These are phyloP conservation scores for Cladosporium halotolerans DNA, from an alignment of 2,329 filamentous ascomycete genomes.

Conservation along the genomic window DNA sequence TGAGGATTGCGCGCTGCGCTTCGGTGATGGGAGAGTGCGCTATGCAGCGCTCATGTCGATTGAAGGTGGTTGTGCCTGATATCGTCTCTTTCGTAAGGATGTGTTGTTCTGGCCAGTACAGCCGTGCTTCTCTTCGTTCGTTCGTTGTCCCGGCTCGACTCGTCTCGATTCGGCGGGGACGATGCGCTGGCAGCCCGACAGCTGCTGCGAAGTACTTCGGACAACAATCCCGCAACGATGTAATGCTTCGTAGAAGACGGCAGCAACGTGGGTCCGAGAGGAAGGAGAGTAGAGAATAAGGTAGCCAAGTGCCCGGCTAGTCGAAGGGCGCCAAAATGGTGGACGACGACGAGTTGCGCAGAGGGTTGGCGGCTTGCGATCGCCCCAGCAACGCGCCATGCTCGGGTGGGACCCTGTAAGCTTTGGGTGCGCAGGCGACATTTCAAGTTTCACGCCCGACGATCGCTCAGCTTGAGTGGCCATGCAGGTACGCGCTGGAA, in stretches of 20 bases:
- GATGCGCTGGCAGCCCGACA: constrained; percentile 4
- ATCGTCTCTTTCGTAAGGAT: not conserved
- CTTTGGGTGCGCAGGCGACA: not conserved
- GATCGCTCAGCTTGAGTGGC: not conserved
- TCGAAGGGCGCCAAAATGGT: not conserved
- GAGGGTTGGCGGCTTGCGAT: not conserved
- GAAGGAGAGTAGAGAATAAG: not conserved
- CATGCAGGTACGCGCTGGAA: constrained; percentile 3
- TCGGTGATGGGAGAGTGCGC: constrained; percentile 2
- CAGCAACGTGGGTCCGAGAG: not conserved
- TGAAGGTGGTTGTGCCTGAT: not conserved
- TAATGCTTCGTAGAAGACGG: not conserved
- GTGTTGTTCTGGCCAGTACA: not conserved
- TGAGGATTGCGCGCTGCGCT: constrained; percentile 7
- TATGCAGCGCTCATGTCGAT: constrained; percentile 11
- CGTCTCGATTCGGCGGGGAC: not conserved
- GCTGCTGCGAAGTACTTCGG: too few species aligned
- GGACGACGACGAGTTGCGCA: too few species aligned
- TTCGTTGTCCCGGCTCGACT: not conserved
- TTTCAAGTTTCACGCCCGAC: not conserved
- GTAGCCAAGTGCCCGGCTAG: not conserved
- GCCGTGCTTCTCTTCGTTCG: not conserved
- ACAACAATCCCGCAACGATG: too few species aligned
- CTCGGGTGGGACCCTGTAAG: not conserved
- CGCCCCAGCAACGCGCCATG: not conserved